Evolutionary conservation across 2,329 filamentous ascomycete species (phyloP), one percentile per base, ranked within the genome.

Genomic region (Trichoderma sp.): DNA sequence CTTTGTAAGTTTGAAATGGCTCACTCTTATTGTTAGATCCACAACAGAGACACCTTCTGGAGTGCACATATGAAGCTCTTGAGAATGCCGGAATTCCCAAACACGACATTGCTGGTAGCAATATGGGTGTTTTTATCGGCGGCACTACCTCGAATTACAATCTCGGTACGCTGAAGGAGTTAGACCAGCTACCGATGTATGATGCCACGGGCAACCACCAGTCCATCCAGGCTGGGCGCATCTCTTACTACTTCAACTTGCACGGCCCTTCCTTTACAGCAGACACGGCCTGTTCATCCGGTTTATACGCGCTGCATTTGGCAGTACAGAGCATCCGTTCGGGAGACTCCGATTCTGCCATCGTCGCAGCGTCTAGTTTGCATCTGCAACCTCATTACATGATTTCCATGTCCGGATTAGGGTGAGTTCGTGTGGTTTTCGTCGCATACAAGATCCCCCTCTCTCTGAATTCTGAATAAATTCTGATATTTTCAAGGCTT

Each of bases 161-260:
- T 72, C 80, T 80, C 3, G 81, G 82, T 55, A 73, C 82, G 4
- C 53, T 70, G 35, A 76, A 81, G 53, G 84, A 86, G 71, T 74
- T 81, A 3, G 80, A 83, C 68, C 82, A 81, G 3, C 81, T 84
- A 57, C 83, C 84, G 40, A 85, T 85, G 81, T 84, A 85, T 69
- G 83, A 85, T 71, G 83, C 83, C 29, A 86, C 84, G 33, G 83
- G 84, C 78, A 77, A 77, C 70, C 83, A 83, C 53, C 81, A 83
- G 72, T 83, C 84, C 11, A 85, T 88, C 76, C 80, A 86, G 70
- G 84, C 85, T 0, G 87, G 87, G 70, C 79, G 86, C 57, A 79
- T 88, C 24, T 86, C 85, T 1, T 85, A 87, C 72, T 85, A 83
- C 76, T 87, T 87, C 71, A 83, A 88, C 72, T 78, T 88, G 43